Evolutionary conservation across 164 flowering plant genomes (phyloP), one percentile per base, ranked within the genome.

Genomic region (Platanus orientalis): DNA sequence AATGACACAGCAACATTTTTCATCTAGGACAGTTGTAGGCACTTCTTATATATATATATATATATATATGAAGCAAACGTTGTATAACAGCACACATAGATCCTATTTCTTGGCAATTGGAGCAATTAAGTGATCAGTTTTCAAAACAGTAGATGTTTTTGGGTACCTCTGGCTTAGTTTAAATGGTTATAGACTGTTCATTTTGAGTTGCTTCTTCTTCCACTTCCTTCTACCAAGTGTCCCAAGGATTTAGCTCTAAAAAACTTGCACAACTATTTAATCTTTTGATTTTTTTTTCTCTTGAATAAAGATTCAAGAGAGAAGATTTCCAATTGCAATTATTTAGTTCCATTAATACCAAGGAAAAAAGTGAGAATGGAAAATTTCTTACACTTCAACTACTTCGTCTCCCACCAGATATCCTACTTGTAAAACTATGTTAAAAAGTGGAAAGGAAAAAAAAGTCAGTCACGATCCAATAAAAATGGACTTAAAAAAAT

Each of bases 311-410:
- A 16, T 30, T 2, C 36, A 0, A 32, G 23, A 13, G 19, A 50
- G 9, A 3, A 29, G 1, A 2, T 16, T 14, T 4, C 11, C 1
- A 11, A 47, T 10, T 14, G 6, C 19, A 42, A 20, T n/a, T 5
- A 9, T 1, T 1, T 7, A 27, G 11, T 7, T 36, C 9, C 42
- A 7, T 36, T 3, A 36, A 36, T 36, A 14, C 12, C 12, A 36
- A 3, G 4, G 9, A n/a, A n/a, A n/a, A n/a, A n/a, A n/a, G n/a
- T n/a, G n/a, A n/a, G 49, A 13, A 10, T 11, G 39, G 40, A 17
- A 10, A 9, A 54, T 62, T 50, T 39, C 89, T 81, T 81, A 95
- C 99, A 70, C 79, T 88, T 74, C 96, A 64, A 79, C 89, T 83
- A 65, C 84, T 73, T 42, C 93, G 88, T 66, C 64, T 68, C 25